These are phyloP conservation scores for Plantago elongata DNA, from an alignment of 257 asterid genomes.

Conservation along the genomic window DNA sequence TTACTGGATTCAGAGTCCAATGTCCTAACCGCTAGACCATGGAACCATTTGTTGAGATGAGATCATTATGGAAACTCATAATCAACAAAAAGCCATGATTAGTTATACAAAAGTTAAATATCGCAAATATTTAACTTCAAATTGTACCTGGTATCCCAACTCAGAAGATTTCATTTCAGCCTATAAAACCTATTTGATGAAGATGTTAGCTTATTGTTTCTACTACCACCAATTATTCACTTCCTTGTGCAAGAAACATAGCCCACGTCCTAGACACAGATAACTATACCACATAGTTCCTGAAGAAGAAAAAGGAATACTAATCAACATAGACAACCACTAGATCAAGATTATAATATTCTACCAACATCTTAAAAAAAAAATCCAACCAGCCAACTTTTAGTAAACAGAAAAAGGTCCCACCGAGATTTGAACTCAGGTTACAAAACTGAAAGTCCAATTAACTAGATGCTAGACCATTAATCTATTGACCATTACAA, in stretches of 20 bases:
- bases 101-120: no score
- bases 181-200: no score
- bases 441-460: not conserved
- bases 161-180: not conserved
- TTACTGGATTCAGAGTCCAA: slow-evolving; percentile 92
- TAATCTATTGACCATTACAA: not conserved
- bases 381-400: no score
- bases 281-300: not conserved
- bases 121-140: not conserved
- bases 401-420: not conserved
- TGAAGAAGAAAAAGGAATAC: no score
- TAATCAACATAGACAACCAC: not conserved
- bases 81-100: no score
- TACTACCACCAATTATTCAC: not conserved
- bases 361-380: no score
- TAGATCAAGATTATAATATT: not conserved
- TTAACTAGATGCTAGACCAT: not conserved
- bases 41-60: slow-evolving; percentile 27
- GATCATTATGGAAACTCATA: no score
- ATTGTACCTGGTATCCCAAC: not conserved
- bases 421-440: slow-evolving; percentile 5
- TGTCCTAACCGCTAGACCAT: slow-evolving; percentile 90
- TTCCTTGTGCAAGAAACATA: no score
- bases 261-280: not conserved
- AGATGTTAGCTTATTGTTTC: not conserved